Conservation (phyloP, 1,139 yeast genomes). For the Saccharomyces hybrid region DNA sequence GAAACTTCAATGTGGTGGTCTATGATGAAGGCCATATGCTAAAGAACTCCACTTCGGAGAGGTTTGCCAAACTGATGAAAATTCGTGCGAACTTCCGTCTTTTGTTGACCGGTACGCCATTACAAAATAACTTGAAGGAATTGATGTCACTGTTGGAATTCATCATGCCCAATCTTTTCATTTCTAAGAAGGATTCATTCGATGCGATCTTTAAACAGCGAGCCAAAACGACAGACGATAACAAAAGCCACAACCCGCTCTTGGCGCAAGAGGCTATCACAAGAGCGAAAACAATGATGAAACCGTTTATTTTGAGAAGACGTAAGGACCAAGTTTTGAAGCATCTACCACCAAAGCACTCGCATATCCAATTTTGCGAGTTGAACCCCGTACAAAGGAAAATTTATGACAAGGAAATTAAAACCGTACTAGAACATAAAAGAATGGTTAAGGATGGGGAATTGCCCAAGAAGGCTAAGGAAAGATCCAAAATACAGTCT, state of each 20-base stretch:
- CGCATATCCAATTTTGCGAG: conserved; percentile 56
- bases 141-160: conserved; percentile 83
- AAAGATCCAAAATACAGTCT: conserved; percentile 29
- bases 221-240: conserved; percentile 54
- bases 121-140: conserved; percentile 86
- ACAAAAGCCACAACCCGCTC: conserved; percentile 61
- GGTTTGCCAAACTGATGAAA: conserved; percentile 80
- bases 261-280: conserved; percentile 84
- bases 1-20: conserved; percentile 77
- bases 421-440: conserved; percentile 45
- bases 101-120: conserved; percentile 89
- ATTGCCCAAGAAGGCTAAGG: conserved; percentile 30
- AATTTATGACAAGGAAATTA: conserved; percentile 56
- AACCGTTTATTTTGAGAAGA: conserved; percentile 90
- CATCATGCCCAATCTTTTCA: conserved; percentile 77
- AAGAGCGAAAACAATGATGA: conserved; percentile 96
- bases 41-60: conserved; percentile 79
- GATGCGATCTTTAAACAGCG: conserved; percentile 77
- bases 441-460: conserved; percentile 38
- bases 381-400: conserved; percentile 49
- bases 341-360: conserved; percentile 74
- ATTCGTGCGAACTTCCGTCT: conserved; percentile 74
- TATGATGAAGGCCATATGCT: conserved; percentile 97
- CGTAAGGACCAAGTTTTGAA: conserved; percentile 85
- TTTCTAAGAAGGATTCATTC: conserved; percentile 74